phyloP scores from a whole-genome alignment of 495 filamentous ascomycete species.

The Sabuloglossum arenarium region DNA sequence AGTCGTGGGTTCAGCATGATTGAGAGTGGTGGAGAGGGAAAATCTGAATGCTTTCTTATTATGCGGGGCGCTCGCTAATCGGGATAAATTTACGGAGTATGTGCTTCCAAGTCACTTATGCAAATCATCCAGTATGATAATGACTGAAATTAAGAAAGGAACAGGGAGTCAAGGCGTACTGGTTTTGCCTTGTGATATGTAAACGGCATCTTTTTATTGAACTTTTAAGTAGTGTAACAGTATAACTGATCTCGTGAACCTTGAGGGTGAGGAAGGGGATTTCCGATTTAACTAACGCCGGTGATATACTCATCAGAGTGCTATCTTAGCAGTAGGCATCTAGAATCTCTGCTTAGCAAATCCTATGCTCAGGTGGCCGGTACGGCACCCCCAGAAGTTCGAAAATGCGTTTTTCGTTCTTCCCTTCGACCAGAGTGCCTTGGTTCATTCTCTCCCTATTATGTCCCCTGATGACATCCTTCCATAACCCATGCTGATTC shows the following conservation, averaged over 20 bases:
- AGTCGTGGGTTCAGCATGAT: not conserved
- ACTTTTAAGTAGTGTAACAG: no score
- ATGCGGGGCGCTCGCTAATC: no score
- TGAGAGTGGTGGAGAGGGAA: not conserved
- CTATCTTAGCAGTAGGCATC: no score
- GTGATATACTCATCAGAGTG: no score
- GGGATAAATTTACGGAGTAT: no score
- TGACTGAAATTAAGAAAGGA: not conserved
- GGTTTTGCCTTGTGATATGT: no score
- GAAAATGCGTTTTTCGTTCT: slow-evolving; percentile 70
- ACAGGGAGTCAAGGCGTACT: not conserved
- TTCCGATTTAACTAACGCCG: no score
- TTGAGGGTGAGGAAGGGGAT: no score
- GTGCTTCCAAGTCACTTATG: no score
- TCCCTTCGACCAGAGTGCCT: slow-evolving; percentile 52
- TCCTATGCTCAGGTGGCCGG: slow-evolving; percentile 61
- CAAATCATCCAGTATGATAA: no score
- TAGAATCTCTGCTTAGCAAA: slow-evolving; percentile 28
- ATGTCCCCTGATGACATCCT: slow-evolving; percentile 43
- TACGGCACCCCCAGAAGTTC: slow-evolving; percentile 71
- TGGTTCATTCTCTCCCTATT: slow-evolving; percentile 43
- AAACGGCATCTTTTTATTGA: no score
- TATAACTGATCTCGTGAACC: no score
- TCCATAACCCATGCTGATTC: slow-evolving; percentile 70
- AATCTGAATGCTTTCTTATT: not conserved